Evolutionary conservation across 495 filamentous ascomycete species (phyloP), one percentile per base, ranked within the genome.

Genomic region (Hypoxylon trugodes): DNA sequence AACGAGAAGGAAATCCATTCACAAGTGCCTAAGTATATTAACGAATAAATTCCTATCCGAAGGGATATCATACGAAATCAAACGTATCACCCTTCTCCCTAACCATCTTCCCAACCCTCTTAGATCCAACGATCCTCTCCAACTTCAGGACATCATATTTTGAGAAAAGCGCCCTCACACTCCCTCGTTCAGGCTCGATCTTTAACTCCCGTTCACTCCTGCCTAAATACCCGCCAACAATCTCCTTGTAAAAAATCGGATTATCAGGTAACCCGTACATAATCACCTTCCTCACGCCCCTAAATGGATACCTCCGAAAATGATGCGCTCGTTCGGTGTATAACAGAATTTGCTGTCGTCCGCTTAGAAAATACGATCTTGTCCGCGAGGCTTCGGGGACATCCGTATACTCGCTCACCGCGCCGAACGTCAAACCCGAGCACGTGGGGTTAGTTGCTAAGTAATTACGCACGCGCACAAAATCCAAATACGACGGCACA

Each of bases 321-420:
- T 98, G 96, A 76, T 98, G 96, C 13, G 93, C 88, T 22, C 95
- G 88, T 74, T 94, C 93, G 6, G 92, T 93, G 74, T 98, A 98
- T 13, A 98, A 79, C 30, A 98, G 76, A 16, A 97, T 82, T 30
- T 87, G 87, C 66, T 96, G 89, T 22, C 90, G 81, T 4, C 93
- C 94, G 38, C 76, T 88, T 55, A 92, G 73, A 76, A 98, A 98
- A 68, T 97, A 91, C 10, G 90, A 91, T 6, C 94, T 82, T 15
- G 96, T 91, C 15, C 94, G 88, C 22, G 89, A 86, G 35, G 92
- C 86, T 49, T 94, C 91, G 12, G 85, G 80, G 4, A 86, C 75
- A 36, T 88, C 82, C 0, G 91, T 89, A 74, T 98, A 96, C 72
- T 98, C 95, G 51, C 89, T 92, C 41, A 98, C 88, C 10, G 84